Conservation (phyloP, 2,329 filamentous ascomycete species). For the Sporothrix brunneoviolacea region DNA sequence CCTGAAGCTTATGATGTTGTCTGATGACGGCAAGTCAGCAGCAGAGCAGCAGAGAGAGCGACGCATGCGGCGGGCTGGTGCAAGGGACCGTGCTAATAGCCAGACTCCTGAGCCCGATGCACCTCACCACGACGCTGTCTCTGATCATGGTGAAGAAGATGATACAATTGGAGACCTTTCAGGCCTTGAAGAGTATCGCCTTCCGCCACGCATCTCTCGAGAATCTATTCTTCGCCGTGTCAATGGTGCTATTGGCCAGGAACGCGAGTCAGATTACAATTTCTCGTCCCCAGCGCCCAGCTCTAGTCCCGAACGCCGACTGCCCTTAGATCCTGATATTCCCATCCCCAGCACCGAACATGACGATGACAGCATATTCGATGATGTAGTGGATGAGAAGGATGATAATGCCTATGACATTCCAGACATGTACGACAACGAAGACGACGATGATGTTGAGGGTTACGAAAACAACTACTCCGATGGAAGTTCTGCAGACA, state of each 20-base stretch:
- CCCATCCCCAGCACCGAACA: constrained; percentile 79
- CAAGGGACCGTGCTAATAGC: constrained; percentile 40
- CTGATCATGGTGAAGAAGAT: constrained; percentile 47
- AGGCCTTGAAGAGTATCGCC: constrained; percentile 54
- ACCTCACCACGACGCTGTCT: constrained; percentile 25
- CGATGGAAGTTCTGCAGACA: constrained; percentile 31
- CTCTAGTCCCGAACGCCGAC: constrained; percentile 51
- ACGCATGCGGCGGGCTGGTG: constrained; percentile 56
- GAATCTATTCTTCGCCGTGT: constrained; percentile 90
- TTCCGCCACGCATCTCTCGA: constrained; percentile 75
- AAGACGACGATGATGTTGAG: constrained; percentile 40
- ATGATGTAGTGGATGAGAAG: constrained; percentile 50
- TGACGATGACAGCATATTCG: constrained; percentile 15
- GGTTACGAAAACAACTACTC: constrained; percentile 53
- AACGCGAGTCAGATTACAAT: constrained; percentile 55
- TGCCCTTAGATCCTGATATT: constrained; percentile 74
- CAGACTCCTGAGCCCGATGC: constrained; percentile 37
- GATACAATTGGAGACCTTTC: constrained; percentile 55
- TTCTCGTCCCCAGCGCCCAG: constrained; percentile 56
- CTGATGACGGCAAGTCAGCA: constrained; percentile 57
- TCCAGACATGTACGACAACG: constrained; percentile 35
- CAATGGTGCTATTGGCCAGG: constrained; percentile 54
- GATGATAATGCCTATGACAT: constrained; percentile 30
- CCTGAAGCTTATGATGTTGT: constrained; percentile 81
- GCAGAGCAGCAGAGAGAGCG: constrained; percentile 62